Percentiles rank a stretch among this genome's conserved stretches.
Conservation (phyloP, 2,329 filamentous ascomycete species). For the Cryphonectria nitschkei region DNA sequence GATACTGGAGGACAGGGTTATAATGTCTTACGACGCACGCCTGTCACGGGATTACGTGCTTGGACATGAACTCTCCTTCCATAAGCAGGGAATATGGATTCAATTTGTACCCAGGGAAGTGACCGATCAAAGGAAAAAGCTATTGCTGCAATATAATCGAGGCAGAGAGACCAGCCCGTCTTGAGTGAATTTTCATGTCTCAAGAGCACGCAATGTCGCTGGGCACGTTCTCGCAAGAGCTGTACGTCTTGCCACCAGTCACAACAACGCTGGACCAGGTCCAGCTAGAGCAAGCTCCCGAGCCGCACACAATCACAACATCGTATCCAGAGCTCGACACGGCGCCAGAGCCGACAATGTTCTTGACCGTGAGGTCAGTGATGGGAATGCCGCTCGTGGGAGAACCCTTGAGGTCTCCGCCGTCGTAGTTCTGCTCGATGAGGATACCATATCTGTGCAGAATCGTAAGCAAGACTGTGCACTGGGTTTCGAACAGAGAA, state of each 20-base stretch:
- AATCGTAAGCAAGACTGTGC: background rate
- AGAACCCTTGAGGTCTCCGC: constrained; percentile 43
- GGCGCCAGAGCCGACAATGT: constrained; percentile 48
- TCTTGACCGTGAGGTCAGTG: constrained; percentile 50
- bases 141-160: no score
- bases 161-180: background rate
- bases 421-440: constrained; percentile 47
- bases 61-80: background rate
- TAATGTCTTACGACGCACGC: background rate
- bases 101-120: background rate
- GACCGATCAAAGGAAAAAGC: background rate
- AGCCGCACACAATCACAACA: constrained; percentile 58
- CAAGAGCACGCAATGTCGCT: constrained; percentile 20
- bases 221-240: constrained; percentile 28
- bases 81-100: background rate
- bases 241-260: constrained; percentile 49
- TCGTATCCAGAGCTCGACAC: constrained; percentile 40
- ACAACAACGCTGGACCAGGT: constrained; percentile 53
- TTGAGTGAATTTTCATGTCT: background rate
- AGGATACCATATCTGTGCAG: constrained; percentile 41
- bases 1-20: constrained; percentile 44
- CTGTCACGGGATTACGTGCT: background rate
- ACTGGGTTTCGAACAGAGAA: no score
- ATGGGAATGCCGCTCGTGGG: constrained; percentile 56
- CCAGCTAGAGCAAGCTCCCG: constrained; percentile 55